These are phyloP conservation scores for Diaporthe humulicola DNA, from an alignment of 2,329 filamentous ascomycete species.

Conservation along the genomic window DNA sequence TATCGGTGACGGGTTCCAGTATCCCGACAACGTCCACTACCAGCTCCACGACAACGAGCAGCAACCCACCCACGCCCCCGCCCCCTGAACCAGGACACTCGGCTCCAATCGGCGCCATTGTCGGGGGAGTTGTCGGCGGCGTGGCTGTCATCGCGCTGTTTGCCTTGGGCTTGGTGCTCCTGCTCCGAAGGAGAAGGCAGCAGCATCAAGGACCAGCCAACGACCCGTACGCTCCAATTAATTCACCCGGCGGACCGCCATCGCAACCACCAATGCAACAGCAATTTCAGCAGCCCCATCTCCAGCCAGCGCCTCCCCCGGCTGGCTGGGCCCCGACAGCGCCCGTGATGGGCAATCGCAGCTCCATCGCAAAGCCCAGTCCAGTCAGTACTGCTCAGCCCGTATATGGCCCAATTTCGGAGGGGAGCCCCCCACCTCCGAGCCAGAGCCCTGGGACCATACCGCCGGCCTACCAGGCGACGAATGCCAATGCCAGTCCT, in stretches of 20 bases:
- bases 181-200: conserved; percentile 47
- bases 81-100: conserved; percentile 13
- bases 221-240: neutral
- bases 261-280: conserved; percentile 29
- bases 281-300: conserved; percentile 23
- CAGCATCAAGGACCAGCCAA: conserved; percentile 40
- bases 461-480: conserved; percentile 21
- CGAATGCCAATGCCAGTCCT: neutral
- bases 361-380: conserved; percentile 37
- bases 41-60: neutral
- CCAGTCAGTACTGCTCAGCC: conserved; percentile 31
- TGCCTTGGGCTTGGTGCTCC: conserved; percentile 46
- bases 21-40: neutral
- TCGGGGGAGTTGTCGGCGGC: conserved; percentile 50
- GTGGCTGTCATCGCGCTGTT: conserved; percentile 48
- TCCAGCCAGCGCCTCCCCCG: conserved; percentile 16
- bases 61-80: conserved; percentile 2
- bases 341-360: conserved; percentile 22
- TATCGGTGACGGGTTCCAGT: neutral
- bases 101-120: conserved; percentile 47
- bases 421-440: conserved; percentile 43
- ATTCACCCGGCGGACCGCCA: neutral
- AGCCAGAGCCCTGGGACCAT: conserved; percentile 23
- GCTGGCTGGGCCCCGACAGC: conserved; percentile 5
- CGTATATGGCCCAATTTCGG: conserved; percentile 38